Conservation (phyloP, 768 basidiomycete species). For the Tricholomella constricta region DNA sequence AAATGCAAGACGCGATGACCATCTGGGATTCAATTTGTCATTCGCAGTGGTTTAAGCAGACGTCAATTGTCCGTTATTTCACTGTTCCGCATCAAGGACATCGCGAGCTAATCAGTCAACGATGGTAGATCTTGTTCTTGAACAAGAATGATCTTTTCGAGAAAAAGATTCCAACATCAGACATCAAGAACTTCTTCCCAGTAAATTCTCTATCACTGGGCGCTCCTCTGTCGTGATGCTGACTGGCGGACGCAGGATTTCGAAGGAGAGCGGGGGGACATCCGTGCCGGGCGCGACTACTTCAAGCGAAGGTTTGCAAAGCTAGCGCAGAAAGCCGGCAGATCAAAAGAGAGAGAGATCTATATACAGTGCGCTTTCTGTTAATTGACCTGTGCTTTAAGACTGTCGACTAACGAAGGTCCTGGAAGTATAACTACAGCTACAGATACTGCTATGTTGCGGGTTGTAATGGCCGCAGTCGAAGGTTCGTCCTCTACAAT, state of each 20-base stretch:
- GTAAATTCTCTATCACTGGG: conserved; percentile 40
- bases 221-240: background rate
- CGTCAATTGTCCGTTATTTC: conserved; percentile 66
- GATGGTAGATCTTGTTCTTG: conserved; percentile 80
- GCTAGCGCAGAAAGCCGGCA: conserved; percentile 82
- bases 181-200: conserved; percentile 89
- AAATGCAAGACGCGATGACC: conserved; percentile 99
- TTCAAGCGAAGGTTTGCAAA: conserved; percentile 85
- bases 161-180: conserved; percentile 76
- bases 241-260: conserved; percentile 60
- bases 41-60: conserved; percentile 95
- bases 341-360: conserved; percentile 85
- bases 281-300: conserved; percentile 80
- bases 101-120: background rate
- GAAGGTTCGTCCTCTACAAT: conserved; percentile 63
- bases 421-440: conserved; percentile 77
- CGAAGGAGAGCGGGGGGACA: conserved; percentile 75
- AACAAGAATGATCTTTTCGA: conserved; percentile 96
- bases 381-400: conserved; percentile 2
- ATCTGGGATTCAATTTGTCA: conserved; percentile 99
- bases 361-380: conserved; percentile 78
- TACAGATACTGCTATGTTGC: conserved; percentile 84
- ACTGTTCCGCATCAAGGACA: background rate
- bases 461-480: conserved; percentile 94
- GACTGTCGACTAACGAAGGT: conserved; percentile 13